Evolutionary conservation across 2,329 filamentous ascomycete genomes (phyloP).

Genomic region (Phyllosticta citribraziliensis): DNA sequence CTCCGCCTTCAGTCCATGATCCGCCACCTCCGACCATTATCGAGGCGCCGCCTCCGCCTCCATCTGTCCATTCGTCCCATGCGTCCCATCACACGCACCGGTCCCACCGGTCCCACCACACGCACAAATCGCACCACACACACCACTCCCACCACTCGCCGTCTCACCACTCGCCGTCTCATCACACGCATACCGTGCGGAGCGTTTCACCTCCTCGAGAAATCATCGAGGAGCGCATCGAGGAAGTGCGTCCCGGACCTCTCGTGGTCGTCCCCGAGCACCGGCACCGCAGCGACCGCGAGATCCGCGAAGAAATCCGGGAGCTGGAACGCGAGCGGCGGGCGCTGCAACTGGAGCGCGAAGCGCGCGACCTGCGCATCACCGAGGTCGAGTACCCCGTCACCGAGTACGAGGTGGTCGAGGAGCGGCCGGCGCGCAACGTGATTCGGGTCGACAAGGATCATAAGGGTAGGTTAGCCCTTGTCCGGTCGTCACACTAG

Average conservation of each 20-base stretch:
- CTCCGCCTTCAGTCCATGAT: slow-evolving; percentile 2
- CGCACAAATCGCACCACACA: slow-evolving; percentile 8
- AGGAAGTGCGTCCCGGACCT: slow-evolving; percentile 37
- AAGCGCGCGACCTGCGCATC: slow-evolving; percentile 20
- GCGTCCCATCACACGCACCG: slow-evolving; percentile 5
- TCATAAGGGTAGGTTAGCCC: slow-evolving; percentile 90
- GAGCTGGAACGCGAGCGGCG: slow-evolving; percentile 58
- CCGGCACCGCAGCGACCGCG: slow-evolving; percentile 42
- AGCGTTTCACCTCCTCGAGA: slow-evolving; percentile 22
- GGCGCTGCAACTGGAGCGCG: slow-evolving; percentile 48
- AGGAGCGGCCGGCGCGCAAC: slow-evolving; percentile 45
- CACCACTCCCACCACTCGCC: slow-evolving; percentile 12
- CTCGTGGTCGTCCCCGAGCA: slow-evolving; percentile 40
- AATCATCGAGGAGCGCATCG: slow-evolving; percentile 30
- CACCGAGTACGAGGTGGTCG: slow-evolving; percentile 53
- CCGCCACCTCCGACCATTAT: slow-evolving; percentile 1
- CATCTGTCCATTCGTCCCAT: not conserved
- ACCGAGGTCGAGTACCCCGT: slow-evolving; percentile 21
- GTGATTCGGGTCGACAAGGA: slow-evolving; percentile 72
- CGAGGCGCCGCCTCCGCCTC: slow-evolving; percentile 13
- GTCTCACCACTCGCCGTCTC: slow-evolving; percentile 2
- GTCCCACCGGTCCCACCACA: slow-evolving; percentile 7
- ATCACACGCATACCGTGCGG: slow-evolving; percentile 25
- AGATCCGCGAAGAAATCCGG: slow-evolving; percentile 63
- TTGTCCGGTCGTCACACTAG: slow-evolving; percentile 63